Evolutionary conservation across 352 stramenopile genomes (phyloP), one percentile per base, ranked within the genome.

Genomic region (Phytopythium chamaehyphon): DNA sequence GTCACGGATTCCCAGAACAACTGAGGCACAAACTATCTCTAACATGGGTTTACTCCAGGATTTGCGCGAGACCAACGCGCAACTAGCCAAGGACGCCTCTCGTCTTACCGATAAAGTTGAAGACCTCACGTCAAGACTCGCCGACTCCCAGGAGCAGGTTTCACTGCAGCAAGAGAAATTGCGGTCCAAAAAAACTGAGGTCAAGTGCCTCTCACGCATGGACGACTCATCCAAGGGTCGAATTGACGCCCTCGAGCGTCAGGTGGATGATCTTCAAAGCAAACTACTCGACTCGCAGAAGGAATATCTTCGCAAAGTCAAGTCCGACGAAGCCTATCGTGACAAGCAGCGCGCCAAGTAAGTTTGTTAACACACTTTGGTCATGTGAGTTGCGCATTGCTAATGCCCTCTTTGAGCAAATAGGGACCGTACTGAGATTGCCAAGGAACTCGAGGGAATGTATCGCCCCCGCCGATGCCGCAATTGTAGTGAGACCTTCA

Each of bases 401-500:
- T 9, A 10, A 26, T 22, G 33, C 9, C 52, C 15, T 15, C 11
- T 21, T 40, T 24, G n/a, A 11, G 48, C 1, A 21, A 24, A 5
- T 42, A 77, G 73, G 54, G 77, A 87, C 48, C 77, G 77, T 39
- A 59, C 73, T 19, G 77, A 89, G 51, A 83, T 91, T 50, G 54
- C 80, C 54, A 80, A 79, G 43, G 78, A 92, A 26, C 74, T 92
- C 50, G 82, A 92, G 55, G 66, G 60, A 22, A 59, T 86, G 46
- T 70, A 90, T 71, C 90, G 89, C 50, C 73, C 82, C 4, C 76
- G 79, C 12, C 62, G 81, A 21, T 92, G 82, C 76, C 88, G 74
- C 54, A 75, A 86, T 62, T 92, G 82, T 72, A 89, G 84, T 57
- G 82, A 90, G 62, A 83, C 78, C 16, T 92, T 82, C 64, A 90